Base-by-base conservation (phyloP, 2,329 filamentous ascomycete species). In the Talaromyces atroroseus region DNA sequence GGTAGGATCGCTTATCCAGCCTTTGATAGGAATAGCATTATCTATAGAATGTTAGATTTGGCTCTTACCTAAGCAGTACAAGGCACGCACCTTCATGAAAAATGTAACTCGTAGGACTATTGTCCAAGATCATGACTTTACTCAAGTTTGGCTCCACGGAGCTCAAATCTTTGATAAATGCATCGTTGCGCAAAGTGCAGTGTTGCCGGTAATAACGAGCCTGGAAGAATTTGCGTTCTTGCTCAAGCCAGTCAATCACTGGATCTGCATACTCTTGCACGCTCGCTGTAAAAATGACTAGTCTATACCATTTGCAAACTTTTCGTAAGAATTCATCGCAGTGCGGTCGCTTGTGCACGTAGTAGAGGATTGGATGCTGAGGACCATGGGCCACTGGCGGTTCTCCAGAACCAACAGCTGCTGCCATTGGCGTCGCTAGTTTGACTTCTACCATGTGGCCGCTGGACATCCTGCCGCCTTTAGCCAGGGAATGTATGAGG, bases 361-460 rank as follows among this genome's bases (percentile, higher is more conserved):
- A 99, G 77, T 99, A 99, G 60, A 99, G 76, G 63, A 99, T 97
- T 1, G 94, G 94, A 69, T 99, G 92, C 68, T 96, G 92, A 42
- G 91, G 90, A 7, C 89, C 90, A 24, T 89, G 76, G 21, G 80
- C 81, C 20, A 84, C 78, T 63, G 85, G 82, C 24, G 87, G 85
- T 32, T 83, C 85, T 8, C 69, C 70, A 1, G 70, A 64, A 5
- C 69, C 64, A 54, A 73, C 62, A 24, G 74, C 64, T 18, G 70
- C 68, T 11, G 68, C 67, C 61, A 74, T 71, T 26, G 74, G 73
- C 44, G 73, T 67, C 29, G 74, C 66, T 59, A 96, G 81, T 65
- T 91, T 91, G 61, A 99, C 94, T 76, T 99, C 94, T 52, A 99
- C 92, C 94, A 99, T 99, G 74, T 99, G 94, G 18, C 94, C 94